These are phyloP conservation scores for Ophiostoma montium DNA, from an alignment of 2,329 filamentous ascomycete genomes.

Conservation along the genomic window DNA sequence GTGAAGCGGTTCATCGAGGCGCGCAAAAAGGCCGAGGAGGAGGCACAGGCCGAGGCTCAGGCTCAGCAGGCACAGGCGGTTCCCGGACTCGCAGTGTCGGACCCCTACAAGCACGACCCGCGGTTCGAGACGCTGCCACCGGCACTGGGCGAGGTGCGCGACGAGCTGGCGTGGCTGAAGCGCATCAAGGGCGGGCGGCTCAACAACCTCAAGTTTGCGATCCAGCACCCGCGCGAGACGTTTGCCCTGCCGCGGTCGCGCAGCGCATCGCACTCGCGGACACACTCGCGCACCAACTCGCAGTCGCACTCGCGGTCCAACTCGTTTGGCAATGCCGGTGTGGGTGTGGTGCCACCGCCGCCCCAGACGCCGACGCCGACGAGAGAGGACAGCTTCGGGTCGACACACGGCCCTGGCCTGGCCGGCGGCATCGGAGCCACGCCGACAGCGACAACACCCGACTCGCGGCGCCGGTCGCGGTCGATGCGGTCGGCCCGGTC, in stretches of 20 bases:
- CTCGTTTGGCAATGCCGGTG: constrained; percentile 22
- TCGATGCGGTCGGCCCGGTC: constrained; percentile 40
- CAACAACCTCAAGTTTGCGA: constrained; percentile 66
- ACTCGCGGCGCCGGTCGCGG: constrained; percentile 50
- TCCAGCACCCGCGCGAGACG: constrained; percentile 60
- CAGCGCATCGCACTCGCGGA: constrained; percentile 46
- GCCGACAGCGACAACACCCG: constrained; percentile 33
- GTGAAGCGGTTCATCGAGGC: constrained; percentile 32
- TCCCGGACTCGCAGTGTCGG: constrained; percentile 45
- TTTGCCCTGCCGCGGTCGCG: constrained; percentile 49
- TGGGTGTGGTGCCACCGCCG: constrained; percentile 15
- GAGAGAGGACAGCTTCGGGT: constrained; percentile 37
- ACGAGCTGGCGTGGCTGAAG: constrained; percentile 70
- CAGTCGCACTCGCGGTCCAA: constrained; percentile 48
- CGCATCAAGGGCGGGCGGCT: constrained; percentile 68
- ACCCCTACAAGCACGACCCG: constrained; percentile 36
- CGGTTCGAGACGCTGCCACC: constrained; percentile 54
- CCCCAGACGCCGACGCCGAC: constrained; percentile 54
- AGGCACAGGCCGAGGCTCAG: constrained; percentile 14
- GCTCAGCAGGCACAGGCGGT: constrained; percentile 14
- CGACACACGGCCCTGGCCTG: constrained; percentile 8
- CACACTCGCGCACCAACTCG: constrained; percentile 30
- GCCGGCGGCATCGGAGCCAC: not conserved
- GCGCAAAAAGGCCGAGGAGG: constrained; percentile 15
- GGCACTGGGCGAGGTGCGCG: constrained; percentile 58